Evolutionary conservation across 345 rosid species (phyloP).

Genomic region (Physaria fendleri): DNA sequence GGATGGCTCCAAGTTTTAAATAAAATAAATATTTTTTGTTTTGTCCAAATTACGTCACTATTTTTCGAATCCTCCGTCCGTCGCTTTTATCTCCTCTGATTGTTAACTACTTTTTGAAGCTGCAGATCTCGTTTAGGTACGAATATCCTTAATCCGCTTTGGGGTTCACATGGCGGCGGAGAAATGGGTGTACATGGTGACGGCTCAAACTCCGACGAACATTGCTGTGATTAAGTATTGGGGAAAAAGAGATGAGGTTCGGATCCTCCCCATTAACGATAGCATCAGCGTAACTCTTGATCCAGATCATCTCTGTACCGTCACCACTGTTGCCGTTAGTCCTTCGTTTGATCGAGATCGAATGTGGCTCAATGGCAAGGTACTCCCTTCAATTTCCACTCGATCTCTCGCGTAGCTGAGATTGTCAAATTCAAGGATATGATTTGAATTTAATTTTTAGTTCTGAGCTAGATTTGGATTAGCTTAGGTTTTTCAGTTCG

Average conservation of each 20-base stretch:
- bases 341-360: slow-evolving; percentile 76
- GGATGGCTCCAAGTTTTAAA: not conserved
- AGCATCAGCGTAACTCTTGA: slow-evolving; percentile 94
- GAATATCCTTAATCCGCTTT: not conserved
- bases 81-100: not conserved
- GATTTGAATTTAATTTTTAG: not conserved
- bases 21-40: not conserved
- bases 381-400: slow-evolving; percentile 11
- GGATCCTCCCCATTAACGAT: slow-evolving; percentile 88
- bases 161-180: slow-evolving; percentile 42
- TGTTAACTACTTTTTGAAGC: not conserved
- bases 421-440: not conserved
- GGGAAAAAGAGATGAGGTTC: slow-evolving; percentile 89
- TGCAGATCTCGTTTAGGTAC: not conserved
- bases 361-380: slow-evolving; percentile 99
- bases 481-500: too few species aligned
- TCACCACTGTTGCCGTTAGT: slow-evolving; percentile 93
- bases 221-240: slow-evolving; percentile 96
- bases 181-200: slow-evolving; percentile 68
- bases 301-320: slow-evolving; percentile 87
- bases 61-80: slow-evolving; percentile 26
- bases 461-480: not conserved
- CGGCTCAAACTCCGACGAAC: slow-evolving; percentile 93
- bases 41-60: not conserved
- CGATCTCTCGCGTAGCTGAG: not conserved